These are phyloP conservation scores for Paracoccidioides lutzii DNA, from an alignment of 2,329 filamentous ascomycete genomes.

Conservation along the genomic window DNA sequence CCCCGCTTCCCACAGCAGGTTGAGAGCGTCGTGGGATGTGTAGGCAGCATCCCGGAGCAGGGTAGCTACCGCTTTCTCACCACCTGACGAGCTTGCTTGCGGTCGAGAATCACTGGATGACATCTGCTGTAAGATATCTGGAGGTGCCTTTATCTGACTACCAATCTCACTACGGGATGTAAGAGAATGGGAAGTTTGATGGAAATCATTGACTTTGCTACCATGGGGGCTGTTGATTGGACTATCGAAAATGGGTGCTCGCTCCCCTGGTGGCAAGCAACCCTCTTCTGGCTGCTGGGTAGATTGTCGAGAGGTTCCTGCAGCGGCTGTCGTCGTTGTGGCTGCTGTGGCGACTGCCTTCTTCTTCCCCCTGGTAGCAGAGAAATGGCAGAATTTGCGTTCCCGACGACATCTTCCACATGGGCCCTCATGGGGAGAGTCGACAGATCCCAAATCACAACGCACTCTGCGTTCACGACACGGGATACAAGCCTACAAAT, in stretches of 20 bases:
- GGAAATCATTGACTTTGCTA: background rate
- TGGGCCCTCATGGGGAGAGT: slow-evolving; percentile 12
- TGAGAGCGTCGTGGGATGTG: slow-evolving; percentile 13
- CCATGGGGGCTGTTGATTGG: background rate
- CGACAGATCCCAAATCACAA: slow-evolving; percentile 13
- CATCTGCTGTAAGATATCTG: background rate
- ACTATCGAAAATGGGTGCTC: background rate
- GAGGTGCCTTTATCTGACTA: background rate
- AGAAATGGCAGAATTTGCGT: slow-evolving; percentile 14
- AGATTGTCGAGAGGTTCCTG: background rate
- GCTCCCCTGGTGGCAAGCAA: background rate
- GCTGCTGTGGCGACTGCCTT: slow-evolving; percentile 1
- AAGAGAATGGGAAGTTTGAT: background rate
- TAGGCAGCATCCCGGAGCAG: slow-evolving; percentile 13
- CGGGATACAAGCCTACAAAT: slow-evolving; percentile 12
- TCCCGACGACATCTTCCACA: slow-evolving; percentile 13
- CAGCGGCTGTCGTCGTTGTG: background rate
- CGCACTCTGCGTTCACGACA: slow-evolving; percentile 14
- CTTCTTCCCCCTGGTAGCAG: slow-evolving; percentile 13
- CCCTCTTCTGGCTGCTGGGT: background rate
- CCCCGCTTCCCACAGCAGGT: slow-evolving; percentile 12
- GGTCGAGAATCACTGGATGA: background rate
- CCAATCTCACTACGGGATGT: background rate
- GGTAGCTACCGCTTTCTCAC: slow-evolving; percentile 10
- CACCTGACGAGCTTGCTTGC: slow-evolving; percentile 2